Conservation (phyloP, 2,329 filamentous ascomycete genomes). For the Corniculantispora saksenae region DNA sequence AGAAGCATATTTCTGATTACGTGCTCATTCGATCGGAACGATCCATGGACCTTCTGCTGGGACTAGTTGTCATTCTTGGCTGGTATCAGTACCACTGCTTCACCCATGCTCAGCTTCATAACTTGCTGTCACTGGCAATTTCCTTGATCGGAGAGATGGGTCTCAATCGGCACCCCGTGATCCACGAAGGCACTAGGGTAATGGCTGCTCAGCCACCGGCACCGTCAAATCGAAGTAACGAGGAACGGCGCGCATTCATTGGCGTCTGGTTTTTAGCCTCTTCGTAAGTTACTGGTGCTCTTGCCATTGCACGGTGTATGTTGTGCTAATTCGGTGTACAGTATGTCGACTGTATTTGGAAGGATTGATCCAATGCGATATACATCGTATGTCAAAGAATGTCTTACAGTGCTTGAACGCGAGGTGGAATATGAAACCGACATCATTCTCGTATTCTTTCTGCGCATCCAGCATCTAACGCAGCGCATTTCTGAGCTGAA, state of each 20-base stretch:
- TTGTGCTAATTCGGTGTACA: slow-evolving; percentile 23
- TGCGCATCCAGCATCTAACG: slow-evolving; percentile 51
- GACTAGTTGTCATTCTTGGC: slow-evolving; percentile 49
- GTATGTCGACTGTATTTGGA: slow-evolving; percentile 44
- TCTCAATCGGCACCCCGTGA: slow-evolving; percentile 42
- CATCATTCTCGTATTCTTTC: slow-evolving; percentile 44
- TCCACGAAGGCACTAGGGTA: slow-evolving; percentile 44
- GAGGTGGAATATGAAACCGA: slow-evolving; percentile 50
- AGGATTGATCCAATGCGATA: slow-evolving; percentile 52
- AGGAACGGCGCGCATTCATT: slow-evolving; percentile 53
- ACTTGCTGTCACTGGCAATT: slow-evolving; percentile 49
- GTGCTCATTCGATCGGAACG: slow-evolving; percentile 51
- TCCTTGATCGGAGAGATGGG: slow-evolving; percentile 50
- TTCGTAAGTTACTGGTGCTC: slow-evolving; percentile 39
- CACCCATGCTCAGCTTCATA: slow-evolving; percentile 53
- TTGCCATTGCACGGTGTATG: too few relatives aligned
- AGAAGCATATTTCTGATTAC: slow-evolving; percentile 47
- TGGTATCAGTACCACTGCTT: slow-evolving; percentile 59
- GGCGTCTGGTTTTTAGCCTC: slow-evolving; percentile 58
- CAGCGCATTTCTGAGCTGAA: slow-evolving; percentile 50
- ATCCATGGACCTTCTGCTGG: slow-evolving; percentile 51
- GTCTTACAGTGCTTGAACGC: slow-evolving; percentile 46
- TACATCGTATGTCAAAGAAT: slow-evolving; percentile 53
- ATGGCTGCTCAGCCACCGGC: slow-evolving; percentile 43
- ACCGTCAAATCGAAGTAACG: slow-evolving; percentile 45